These are phyloP conservation scores for Chlorella sp. DNA, from an alignment of 139 green algal species.

Conservation along the genomic window DNA sequence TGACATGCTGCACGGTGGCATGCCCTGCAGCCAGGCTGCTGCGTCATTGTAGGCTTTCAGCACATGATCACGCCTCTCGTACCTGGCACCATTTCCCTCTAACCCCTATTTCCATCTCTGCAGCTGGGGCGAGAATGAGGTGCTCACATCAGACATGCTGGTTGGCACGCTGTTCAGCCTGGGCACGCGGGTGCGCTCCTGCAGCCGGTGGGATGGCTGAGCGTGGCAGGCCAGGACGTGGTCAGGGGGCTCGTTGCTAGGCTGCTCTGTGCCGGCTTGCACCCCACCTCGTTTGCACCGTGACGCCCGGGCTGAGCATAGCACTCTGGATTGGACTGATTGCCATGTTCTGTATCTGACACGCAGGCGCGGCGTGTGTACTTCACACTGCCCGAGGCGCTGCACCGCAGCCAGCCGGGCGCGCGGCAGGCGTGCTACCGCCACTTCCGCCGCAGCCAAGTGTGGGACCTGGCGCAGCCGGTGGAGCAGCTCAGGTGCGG, in stretches of 20 bases:
- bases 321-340: not conserved
- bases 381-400: conserved; percentile 28
- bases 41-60: too few relatives aligned
- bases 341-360: not conserved
- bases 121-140: conserved; percentile 10
- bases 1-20: too few relatives aligned
- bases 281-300: too few relatives aligned
- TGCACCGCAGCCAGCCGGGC: not conserved
- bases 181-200: conserved; percentile 4
- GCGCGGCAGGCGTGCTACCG: not conserved
- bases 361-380: conserved; percentile 18
- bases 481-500: conserved; percentile 4
- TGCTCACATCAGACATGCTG: conserved; percentile 28
- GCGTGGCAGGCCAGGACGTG: not conserved
- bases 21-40: too few relatives aligned
- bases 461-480: conserved; percentile 11
- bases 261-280: too few relatives aligned
- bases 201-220: not conserved
- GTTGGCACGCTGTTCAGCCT: conserved; percentile 30
- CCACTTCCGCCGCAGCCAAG: conserved; percentile 9
- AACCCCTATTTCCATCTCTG: not conserved
- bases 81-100: not conserved
- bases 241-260: too few relatives aligned
- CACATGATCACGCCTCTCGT: too few relatives aligned
- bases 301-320: too few relatives aligned